Conservation (phyloP, 169 alveolate species). For the Cryptosporidium ryanae region DNA sequence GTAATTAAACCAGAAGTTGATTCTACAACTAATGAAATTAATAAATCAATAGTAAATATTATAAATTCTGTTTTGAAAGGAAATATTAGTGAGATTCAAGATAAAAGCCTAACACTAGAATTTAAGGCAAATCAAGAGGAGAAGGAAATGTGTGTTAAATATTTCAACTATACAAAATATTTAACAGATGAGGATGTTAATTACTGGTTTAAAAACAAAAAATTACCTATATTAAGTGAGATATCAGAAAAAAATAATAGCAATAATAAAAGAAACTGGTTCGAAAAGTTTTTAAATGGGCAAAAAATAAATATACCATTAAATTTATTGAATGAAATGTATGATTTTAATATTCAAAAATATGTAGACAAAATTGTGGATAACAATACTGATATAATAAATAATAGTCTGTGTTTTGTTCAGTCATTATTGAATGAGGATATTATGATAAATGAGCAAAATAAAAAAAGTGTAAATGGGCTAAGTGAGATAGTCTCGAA, state of each 20-base stretch:
- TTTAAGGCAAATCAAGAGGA: conserved; percentile 15
- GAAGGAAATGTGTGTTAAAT: conserved; percentile 15
- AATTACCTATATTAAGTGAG: neutral
- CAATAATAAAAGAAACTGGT: conserved; percentile 25
- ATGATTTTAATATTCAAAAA: conserved; percentile 18
- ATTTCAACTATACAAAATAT: conserved; percentile 53
- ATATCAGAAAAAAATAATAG: neutral
- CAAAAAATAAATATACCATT: conserved; percentile 46
- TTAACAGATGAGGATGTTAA: conserved; percentile 40
- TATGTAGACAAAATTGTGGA: conserved; percentile 30
- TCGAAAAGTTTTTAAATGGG: conserved; percentile 45
- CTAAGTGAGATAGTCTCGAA: conserved; percentile 9
- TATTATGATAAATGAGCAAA: neutral
- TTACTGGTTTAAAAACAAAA: conserved; percentile 14
- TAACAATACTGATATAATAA: conserved; percentile 6
- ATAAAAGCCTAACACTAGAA: conserved; percentile 13
- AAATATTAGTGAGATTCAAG: conserved; percentile 9
- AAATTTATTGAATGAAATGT: conserved; percentile 19
- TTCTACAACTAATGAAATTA: conserved; percentile 16
- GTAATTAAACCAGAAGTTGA: conserved; percentile 55
- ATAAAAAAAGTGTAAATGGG: conserved; percentile 1
- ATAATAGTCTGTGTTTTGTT: conserved; percentile 25
- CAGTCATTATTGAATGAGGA: conserved; percentile 33
- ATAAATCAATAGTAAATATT: conserved; percentile 1
- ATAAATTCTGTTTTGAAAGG: conserved; percentile 22